These are phyloP conservation scores for Dryadomyces quercivorus DNA, from an alignment of 2,329 filamentous ascomycete genomes.

Conservation along the genomic window DNA sequence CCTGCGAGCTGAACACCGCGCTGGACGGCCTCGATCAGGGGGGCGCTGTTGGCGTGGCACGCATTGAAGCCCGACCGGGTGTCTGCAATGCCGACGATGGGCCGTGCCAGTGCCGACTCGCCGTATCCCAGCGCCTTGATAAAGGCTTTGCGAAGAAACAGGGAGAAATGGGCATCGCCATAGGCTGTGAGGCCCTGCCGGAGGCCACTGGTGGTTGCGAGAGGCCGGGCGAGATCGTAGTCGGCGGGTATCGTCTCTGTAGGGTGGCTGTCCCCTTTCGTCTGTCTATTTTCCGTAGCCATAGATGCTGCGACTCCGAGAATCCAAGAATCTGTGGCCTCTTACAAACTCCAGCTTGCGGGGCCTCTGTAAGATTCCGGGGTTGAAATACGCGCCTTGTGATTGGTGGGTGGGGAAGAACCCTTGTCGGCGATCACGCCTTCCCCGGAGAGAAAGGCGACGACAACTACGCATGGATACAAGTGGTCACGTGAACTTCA, in stretches of 20 bases:
- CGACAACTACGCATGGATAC: too few species aligned
- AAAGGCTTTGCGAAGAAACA: conserved; percentile 65
- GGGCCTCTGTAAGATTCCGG: too few species aligned
- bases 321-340: too few species aligned
- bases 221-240: conserved; percentile 46
- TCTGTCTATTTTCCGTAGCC: too few species aligned
- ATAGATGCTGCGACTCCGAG: too few species aligned
- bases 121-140: conserved; percentile 66
- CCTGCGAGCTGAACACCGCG: conserved; percentile 55
- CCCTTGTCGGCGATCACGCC: too few species aligned
- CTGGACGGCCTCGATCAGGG: conserved; percentile 59
- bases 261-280: too few species aligned
- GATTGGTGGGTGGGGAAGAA: too few species aligned
- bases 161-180: conserved; percentile 62
- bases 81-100: conserved; percentile 65
- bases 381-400: too few species aligned
- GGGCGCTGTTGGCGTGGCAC: conserved; percentile 60
- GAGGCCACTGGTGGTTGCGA: conserved; percentile 33
- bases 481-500: too few species aligned
- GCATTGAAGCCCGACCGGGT: conserved; percentile 64
- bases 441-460: too few species aligned
- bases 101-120: conserved; percentile 56
- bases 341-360: too few species aligned
- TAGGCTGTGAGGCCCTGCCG: conserved; percentile 55
- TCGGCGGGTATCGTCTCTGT: conserved; percentile 24